Percentiles rank a stretch among this genome's conserved stretches.
Conservation (phyloP, 2,329 filamentous ascomycete genomes). For the Purpureocillium takamizusanense region DNA sequence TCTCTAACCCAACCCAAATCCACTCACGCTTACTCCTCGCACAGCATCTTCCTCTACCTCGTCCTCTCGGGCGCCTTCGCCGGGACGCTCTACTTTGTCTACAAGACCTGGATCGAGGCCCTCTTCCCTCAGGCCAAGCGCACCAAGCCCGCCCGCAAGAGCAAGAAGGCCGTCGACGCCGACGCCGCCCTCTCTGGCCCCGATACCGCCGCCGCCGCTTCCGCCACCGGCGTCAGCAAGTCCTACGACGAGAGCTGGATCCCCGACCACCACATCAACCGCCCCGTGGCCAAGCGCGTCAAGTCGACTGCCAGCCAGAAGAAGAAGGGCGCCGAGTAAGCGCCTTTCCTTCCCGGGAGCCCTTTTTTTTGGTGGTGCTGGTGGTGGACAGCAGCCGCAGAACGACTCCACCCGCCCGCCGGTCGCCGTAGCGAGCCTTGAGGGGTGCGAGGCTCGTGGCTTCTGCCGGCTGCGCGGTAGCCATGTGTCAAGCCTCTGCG, state of each 20-base stretch:
- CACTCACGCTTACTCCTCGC: slow-evolving; percentile 16
- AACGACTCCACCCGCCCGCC: no score
- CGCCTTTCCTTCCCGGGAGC: neutral
- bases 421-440: no score
- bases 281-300: slow-evolving; percentile 62
- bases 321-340: slow-evolving; percentile 24
- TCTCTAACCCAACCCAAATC: no score
- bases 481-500: no score
- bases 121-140: slow-evolving; percentile 89
- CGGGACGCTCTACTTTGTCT: slow-evolving; percentile 88
- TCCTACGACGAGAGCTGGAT: slow-evolving; percentile 92
- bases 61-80: slow-evolving; percentile 72
- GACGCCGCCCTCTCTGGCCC: slow-evolving; percentile 56
- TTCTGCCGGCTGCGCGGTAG: no score
- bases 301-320: slow-evolving; percentile 47
- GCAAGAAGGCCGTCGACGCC: slow-evolving; percentile 58
- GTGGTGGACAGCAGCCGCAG: no score
- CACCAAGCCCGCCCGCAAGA: slow-evolving; percentile 49
- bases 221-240: slow-evolving; percentile 59
- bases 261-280: slow-evolving; percentile 78
- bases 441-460: no score
- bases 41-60: slow-evolving; percentile 93
- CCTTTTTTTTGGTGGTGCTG: no score
- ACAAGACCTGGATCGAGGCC: slow-evolving; percentile 94
- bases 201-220: slow-evolving; percentile 60